Evolutionary conservation across 106 monocot species (phyloP).

Genomic region (Acorus gramineus): DNA sequence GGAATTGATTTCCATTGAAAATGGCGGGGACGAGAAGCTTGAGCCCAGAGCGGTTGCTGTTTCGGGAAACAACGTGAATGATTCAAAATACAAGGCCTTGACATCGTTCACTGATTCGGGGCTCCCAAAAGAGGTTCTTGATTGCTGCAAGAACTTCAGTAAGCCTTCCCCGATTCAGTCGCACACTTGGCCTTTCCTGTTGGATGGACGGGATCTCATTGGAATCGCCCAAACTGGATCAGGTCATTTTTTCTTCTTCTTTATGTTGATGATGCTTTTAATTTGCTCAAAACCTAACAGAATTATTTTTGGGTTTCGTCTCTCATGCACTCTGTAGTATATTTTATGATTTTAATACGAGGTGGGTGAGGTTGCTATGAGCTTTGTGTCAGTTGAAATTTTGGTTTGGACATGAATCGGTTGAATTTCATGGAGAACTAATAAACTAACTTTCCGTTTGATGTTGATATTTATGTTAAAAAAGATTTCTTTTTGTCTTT

Average conservation of each 20-base stretch:
- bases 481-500: too few species aligned
- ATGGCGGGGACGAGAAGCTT: conserved; percentile 2
- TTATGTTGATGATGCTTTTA: not conserved
- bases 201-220: conserved; percentile 83
- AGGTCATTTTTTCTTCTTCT: conserved; percentile 29
- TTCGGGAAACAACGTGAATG: conserved; percentile 42
- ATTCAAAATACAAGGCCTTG: conserved; percentile 60
- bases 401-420: too few species aligned
- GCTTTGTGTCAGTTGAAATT: too few species aligned
- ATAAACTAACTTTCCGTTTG: too few species aligned
- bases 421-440: too few species aligned
- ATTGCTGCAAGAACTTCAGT: conserved; percentile 73
- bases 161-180: conserved; percentile 91
- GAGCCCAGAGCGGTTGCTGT: conserved; percentile 24
- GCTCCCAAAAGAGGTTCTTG: conserved; percentile 57
- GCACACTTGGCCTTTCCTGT: conserved; percentile 82
- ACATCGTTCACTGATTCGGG: conserved; percentile 44
- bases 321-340: too few species aligned
- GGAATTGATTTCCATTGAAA: not conserved
- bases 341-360: too few species aligned
- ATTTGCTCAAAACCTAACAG: not conserved
- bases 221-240: conserved; percentile 97
- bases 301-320: too few species aligned
- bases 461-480: too few species aligned
- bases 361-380: too few species aligned